These are phyloP conservation scores for Grigorovia jiainica DNA, from an alignment of 805 yeast genomes.

Conservation along the genomic window DNA sequence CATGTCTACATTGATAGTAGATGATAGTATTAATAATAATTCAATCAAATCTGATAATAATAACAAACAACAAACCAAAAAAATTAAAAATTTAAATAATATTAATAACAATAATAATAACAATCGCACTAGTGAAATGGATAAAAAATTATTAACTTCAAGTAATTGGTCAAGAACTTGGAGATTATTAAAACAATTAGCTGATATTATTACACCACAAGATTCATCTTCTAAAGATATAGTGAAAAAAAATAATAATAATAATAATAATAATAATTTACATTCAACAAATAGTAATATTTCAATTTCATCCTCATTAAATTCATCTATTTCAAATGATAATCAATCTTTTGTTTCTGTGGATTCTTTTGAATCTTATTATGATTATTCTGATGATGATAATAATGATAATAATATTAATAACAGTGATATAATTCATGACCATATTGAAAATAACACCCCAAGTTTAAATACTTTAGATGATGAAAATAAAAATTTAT, in stretches of 20 bases:
- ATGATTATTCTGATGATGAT: not conserved
- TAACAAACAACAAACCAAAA: not conserved
- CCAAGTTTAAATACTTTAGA: not conserved
- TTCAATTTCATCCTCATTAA: not conserved
- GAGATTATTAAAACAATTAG: slow-evolving; percentile 10
- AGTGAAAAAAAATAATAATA: too few species aligned
- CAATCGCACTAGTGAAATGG: too few species aligned
- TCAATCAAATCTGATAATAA: not conserved
- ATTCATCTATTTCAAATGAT: not conserved
- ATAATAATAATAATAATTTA: not conserved
- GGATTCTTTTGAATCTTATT: not conserved
- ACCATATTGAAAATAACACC: not conserved
- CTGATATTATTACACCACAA: slow-evolving; percentile 8
- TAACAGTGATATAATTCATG: too few species aligned
- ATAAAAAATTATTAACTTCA: not conserved
- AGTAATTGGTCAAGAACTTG: slow-evolving; percentile 3
- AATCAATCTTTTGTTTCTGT: not conserved
- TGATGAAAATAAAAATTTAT: slow-evolving; percentile 2
- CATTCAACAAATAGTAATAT: too few species aligned
- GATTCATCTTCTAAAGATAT: not conserved
- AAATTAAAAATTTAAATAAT: not conserved
- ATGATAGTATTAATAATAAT: not conserved
- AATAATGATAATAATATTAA: not conserved
- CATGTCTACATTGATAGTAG: not conserved
- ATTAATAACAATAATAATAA: not conserved